Percentiles rank a stretch among this genome's conserved stretches.
Conservation (phyloP, 176 grass and related monocot species). For the Cymbopogon citratus region DNA sequence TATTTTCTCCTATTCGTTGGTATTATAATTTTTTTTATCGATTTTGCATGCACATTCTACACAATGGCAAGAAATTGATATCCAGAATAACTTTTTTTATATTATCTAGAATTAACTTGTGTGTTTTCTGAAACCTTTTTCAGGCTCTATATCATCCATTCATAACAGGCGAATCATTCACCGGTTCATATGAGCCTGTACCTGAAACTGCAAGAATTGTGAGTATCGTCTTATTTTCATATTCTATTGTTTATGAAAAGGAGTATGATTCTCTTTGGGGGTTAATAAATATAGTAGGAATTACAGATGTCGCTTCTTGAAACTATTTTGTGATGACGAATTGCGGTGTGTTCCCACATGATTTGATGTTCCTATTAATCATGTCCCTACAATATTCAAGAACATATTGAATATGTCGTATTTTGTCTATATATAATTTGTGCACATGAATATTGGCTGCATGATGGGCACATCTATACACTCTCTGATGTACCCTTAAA, state of each 20-base stretch:
- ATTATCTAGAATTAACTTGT: slow-evolving; percentile 12
- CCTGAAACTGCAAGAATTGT: slow-evolving; percentile 94
- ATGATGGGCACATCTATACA: neutral
- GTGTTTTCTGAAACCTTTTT: slow-evolving; percentile 39
- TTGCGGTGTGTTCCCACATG: slow-evolving; percentile 3
- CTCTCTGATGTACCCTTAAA: neutral
- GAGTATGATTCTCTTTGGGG: neutral
- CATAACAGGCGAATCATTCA: slow-evolving; percentile 76
- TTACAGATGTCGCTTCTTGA: neutral
- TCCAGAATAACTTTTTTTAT: neutral
- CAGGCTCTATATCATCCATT: slow-evolving; percentile 90
- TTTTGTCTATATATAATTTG: neutral
- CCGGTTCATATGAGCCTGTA: slow-evolving; percentile 52
- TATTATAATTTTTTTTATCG: neutral
- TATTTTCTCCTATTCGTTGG: slow-evolving; percentile 3
- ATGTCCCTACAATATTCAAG: neutral
- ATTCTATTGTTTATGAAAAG: neutral
- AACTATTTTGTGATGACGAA: neutral
- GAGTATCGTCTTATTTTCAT: slow-evolving; percentile 38
- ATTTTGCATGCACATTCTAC: neutral
- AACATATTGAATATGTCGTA: slow-evolving; percentile 9
- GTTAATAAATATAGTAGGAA: slow-evolving; percentile 15
- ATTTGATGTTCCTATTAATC: neutral
- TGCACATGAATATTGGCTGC: slow-evolving; percentile 7
- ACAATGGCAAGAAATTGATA: slow-evolving; percentile 1